A percentile compares a stretch with the other conserved stretches of the same genome.
Conservation (phyloP, 2,329 filamentous ascomycete species). For the Diaporthe vexans region DNA sequence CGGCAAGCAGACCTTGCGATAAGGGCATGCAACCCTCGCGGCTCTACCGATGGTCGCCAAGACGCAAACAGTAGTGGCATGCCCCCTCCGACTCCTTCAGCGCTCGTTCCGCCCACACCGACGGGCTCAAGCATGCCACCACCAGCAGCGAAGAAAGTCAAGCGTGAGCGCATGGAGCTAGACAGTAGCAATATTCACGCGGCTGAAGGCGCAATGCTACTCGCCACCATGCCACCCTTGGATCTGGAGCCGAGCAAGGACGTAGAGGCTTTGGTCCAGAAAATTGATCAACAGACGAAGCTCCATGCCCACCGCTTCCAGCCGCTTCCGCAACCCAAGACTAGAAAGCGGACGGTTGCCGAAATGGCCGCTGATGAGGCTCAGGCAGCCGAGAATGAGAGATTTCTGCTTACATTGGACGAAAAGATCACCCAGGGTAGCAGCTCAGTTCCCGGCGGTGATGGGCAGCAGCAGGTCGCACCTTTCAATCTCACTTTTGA, state of each 20-base stretch:
- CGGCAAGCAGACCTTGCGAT: slow-evolving; percentile 82
- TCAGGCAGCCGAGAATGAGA: slow-evolving; percentile 87
- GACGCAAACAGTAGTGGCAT: slow-evolving; percentile 56
- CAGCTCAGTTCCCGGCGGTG: slow-evolving; percentile 74
- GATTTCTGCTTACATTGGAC: slow-evolving; percentile 93
- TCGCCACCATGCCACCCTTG: slow-evolving; percentile 81
- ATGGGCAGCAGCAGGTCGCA: slow-evolving; percentile 78
- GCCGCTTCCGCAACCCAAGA: slow-evolving; percentile 85
- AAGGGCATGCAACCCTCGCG: slow-evolving; percentile 78
- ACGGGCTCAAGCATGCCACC: slow-evolving; percentile 71
- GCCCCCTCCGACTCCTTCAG: slow-evolving; percentile 77
- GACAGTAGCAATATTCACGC: slow-evolving; percentile 80
- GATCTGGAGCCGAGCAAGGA: slow-evolving; percentile 82
- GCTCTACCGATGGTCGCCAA: slow-evolving; percentile 53
- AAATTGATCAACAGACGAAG: slow-evolving; percentile 67
- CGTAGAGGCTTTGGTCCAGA: slow-evolving; percentile 76
- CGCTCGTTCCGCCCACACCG: slow-evolving; percentile 72
- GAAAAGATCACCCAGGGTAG: slow-evolving; percentile 79
- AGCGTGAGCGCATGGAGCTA: slow-evolving; percentile 80
- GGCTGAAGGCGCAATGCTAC: slow-evolving; percentile 82
- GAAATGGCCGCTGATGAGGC: slow-evolving; percentile 97
- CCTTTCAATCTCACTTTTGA: slow-evolving; percentile 90
- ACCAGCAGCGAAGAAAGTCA: slow-evolving; percentile 73
- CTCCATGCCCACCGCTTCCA: slow-evolving; percentile 81
- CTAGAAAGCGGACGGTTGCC: slow-evolving; percentile 91